phyloP scores from a whole-genome alignment of 2,329 filamentous ascomycete species.

The Aspergillus tamarii region DNA sequence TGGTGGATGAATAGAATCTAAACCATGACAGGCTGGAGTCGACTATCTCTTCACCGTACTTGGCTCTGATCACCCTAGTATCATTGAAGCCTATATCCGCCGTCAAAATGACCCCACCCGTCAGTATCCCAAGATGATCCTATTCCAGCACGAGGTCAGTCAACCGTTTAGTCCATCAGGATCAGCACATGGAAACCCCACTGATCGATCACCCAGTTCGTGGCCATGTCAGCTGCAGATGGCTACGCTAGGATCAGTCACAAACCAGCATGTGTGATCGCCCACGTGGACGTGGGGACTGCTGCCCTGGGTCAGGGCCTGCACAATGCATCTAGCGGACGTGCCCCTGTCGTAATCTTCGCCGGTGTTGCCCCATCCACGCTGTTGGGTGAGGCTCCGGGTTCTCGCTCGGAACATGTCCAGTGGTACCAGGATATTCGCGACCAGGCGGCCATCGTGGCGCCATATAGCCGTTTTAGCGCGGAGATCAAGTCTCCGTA shows the following conservation, averaged over 20 bases:
- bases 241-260: slow-evolving; percentile 16
- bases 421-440: slow-evolving; percentile 83
- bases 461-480: slow-evolving; percentile 81
- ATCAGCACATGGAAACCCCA: not conserved
- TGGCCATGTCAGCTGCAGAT: slow-evolving; percentile 16
- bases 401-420: slow-evolving; percentile 37
- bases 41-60: slow-evolving; percentile 16
- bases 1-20: not conserved
- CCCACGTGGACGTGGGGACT: slow-evolving; percentile 18
- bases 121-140: slow-evolving; percentile 15
- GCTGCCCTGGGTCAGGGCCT: slow-evolving; percentile 15
- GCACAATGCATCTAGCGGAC: slow-evolving; percentile 18
- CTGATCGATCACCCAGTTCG: not conserved
- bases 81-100: slow-evolving; percentile 17
- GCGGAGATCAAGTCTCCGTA: slow-evolving; percentile 79
- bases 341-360: slow-evolving; percentile 15
- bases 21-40: slow-evolving; percentile 8
- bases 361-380: slow-evolving; percentile 16
- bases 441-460: slow-evolving; percentile 75
- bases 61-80: slow-evolving; percentile 17
- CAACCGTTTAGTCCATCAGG: not conserved
- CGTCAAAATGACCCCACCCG: slow-evolving; percentile 13
- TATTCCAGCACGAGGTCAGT: slow-evolving; percentile 15
- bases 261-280: slow-evolving; percentile 15
- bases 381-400: slow-evolving; percentile 8